Base-by-base conservation (phyloP, 1,284 basidiomycete genomes). In the Athelia sp. region DNA sequence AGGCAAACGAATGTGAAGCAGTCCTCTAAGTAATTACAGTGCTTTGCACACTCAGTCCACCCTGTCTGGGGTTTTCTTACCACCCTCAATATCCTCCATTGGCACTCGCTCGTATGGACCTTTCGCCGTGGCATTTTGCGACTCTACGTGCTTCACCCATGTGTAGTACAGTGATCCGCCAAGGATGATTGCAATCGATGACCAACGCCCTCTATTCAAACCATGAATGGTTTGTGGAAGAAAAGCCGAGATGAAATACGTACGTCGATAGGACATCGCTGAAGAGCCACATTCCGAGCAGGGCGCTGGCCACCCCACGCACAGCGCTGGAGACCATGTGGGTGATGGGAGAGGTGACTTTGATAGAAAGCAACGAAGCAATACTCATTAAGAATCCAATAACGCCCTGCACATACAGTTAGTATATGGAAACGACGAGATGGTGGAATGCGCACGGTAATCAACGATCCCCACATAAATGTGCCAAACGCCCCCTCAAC, bases 261-360 rank as follows among this genome's bases (percentile, higher is more conserved):
- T 62, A 86, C 89, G 70, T 74, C 4, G 85, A 84, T 55, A 94
- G 81, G 50, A 86, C 61, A 46, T 94, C 91, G 18, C 70, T 58
- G 70, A 93, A 93, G 14, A 90, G 56, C 80, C 76, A 84, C 63
- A 87, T 74, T 24, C 82, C 87, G 15, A 93, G 74, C 43, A 90
- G 62, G 1, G 89, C 89, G 14, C 84, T 86, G 0, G 90, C 81
- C 22, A 93, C 91, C 17, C 90, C 90, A 38, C 84, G 84, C 22
- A 90, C 87, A 40, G 90, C 90, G 13, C 89, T 90, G 8, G 89
- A 91, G 26, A 93, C 74, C 92, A 94, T 94, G 65, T 94, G 91
- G 1, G 91, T 93, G 62, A 93, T 90, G 14, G 91, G 91, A 1
- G 90, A 93, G 2, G 92, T 94, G 52, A 94, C 85, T 66, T 94